These are phyloP conservation scores for Paramarasmius palmivorus DNA, from an alignment of 1,284 basidiomycete genomes.

Conservation along the genomic window DNA sequence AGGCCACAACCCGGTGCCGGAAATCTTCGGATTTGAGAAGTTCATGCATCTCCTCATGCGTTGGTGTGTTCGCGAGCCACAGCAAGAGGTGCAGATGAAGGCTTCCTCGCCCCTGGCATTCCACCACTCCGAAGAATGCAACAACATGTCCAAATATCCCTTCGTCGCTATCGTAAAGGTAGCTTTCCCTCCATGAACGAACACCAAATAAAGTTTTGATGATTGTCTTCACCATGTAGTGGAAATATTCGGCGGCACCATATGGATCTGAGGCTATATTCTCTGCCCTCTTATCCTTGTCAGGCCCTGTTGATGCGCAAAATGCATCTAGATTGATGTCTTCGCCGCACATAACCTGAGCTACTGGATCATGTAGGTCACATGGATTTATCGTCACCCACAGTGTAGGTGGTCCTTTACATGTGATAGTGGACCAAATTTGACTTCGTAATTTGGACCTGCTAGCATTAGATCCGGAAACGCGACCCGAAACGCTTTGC, in stretches of 20 bases:
- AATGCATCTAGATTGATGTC: constrained; percentile 38
- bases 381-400: constrained; percentile 36
- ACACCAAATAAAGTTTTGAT: constrained; percentile 35
- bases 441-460: constrained; percentile 14
- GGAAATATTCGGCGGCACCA: constrained; percentile 38
- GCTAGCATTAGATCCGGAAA: constrained; percentile 23
- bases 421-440: constrained; percentile 22
- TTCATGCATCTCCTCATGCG: constrained; percentile 22
- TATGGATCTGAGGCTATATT: constrained; percentile 40
- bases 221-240: constrained; percentile 33
- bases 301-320: constrained; percentile 24
- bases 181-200: constrained; percentile 14
- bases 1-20: constrained; percentile 21
- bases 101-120: constrained; percentile 25
- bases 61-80: constrained; percentile 22
- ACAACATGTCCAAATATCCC: constrained; percentile 18
- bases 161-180: constrained; percentile 15
- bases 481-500: constrained; percentile 12
- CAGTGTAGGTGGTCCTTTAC: constrained; percentile 18
- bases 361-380: constrained; percentile 34
- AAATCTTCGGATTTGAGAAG: constrained; percentile 26
- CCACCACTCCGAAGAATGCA: constrained; percentile 29
- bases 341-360: constrained; percentile 37
- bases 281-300: constrained; percentile 19
- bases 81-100: constrained; percentile 9